These are phyloP conservation scores for Haplosporangium sp. DNA, from an alignment of 371 early-diverging fungal species.

Conservation along the genomic window DNA sequence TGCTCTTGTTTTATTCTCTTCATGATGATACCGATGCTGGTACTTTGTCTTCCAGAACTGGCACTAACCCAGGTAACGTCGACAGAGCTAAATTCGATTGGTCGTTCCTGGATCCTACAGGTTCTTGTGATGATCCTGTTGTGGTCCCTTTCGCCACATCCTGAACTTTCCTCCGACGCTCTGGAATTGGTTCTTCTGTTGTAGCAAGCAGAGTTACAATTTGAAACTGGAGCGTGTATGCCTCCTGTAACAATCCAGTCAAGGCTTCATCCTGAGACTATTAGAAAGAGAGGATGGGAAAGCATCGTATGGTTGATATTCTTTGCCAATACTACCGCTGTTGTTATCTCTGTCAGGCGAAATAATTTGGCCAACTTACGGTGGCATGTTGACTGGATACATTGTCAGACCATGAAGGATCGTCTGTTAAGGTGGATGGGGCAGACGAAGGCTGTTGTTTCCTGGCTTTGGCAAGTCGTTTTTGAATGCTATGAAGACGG, in stretches of 20 bases:
- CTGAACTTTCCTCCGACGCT: slow-evolving; percentile 19
- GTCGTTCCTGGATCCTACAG: background rate
- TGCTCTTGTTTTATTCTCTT: background rate
- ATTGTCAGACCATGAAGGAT: background rate
- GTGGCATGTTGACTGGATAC: background rate
- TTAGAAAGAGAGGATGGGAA: background rate
- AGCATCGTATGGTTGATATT: background rate
- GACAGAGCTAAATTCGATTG: background rate
- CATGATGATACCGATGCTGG: background rate
- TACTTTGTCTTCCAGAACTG: too few relatives aligned
- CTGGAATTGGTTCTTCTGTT: slow-evolving; percentile 51
- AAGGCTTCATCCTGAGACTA: slow-evolving; percentile 25
- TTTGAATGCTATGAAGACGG: slow-evolving; percentile 34
- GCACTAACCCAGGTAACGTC: background rate
- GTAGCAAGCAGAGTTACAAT: slow-evolving; percentile 39
- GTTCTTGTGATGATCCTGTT: background rate
- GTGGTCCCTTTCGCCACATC: too few relatives aligned
- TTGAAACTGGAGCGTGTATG: slow-evolving; percentile 50
- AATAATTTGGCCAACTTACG: too few relatives aligned
- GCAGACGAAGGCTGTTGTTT: background rate
- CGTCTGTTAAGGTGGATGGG: background rate
- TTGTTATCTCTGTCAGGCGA: too few relatives aligned
- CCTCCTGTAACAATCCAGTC: slow-evolving; percentile 38
- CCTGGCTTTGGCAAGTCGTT: slow-evolving; percentile 28
- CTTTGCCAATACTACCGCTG: too few relatives aligned